Evolutionary conservation across 2,329 filamentous ascomycete genomes (phyloP), one percentile per base, ranked within the genome.

Genomic region (Drechslera avenae): DNA sequence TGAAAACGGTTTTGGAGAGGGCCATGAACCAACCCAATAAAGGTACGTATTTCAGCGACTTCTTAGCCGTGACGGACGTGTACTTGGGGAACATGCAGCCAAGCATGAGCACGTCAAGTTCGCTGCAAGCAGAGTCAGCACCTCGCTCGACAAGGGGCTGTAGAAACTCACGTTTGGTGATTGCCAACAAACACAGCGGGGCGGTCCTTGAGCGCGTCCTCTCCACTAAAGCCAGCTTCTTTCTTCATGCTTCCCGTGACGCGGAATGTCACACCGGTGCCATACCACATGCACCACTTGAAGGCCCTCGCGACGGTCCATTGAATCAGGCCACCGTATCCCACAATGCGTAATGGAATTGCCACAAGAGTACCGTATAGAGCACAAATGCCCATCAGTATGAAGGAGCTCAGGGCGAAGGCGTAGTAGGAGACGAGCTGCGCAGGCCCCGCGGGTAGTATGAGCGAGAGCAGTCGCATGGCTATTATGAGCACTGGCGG

Each of bases 131-230:
- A 37, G 7, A 46, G 54, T 69, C 46, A 69, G 63, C 32, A 21
- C 32, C 6, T 41, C 36, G 19, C n/a, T 13, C 8, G 10, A 35
- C 14, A 41, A 19, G 35, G 21, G 31, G 32, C 32, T 21, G 34
- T 10, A 28, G 12, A 32, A 45, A 73, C 73, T 64, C 56, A 76
- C 71, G 89, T 91, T 81, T 99, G 94, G 78, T 99, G 94, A 76
- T 97, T 97, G 33, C 89, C 89, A 62, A 99, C 81, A 68, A 99
- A 92, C 50, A 99, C 89, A 50, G 90, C 92, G 1, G 94, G 94
- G 43, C 93, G 80, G 8, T 57, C 66, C 37, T 50, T 44, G 51
- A 72, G 52, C 23, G 68, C 70, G 39, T 73, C 72, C 41, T 68
- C 64, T 12, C 69, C 71, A 6, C 60, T 64, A 19, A 67, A 30